Percentiles rank a stretch among this genome's conserved stretches.
These are phyloP conservation scores for Rhodotorula diobovata DNA, from an alignment of 768 basidiomycete species.

Conservation along the genomic window DNA sequence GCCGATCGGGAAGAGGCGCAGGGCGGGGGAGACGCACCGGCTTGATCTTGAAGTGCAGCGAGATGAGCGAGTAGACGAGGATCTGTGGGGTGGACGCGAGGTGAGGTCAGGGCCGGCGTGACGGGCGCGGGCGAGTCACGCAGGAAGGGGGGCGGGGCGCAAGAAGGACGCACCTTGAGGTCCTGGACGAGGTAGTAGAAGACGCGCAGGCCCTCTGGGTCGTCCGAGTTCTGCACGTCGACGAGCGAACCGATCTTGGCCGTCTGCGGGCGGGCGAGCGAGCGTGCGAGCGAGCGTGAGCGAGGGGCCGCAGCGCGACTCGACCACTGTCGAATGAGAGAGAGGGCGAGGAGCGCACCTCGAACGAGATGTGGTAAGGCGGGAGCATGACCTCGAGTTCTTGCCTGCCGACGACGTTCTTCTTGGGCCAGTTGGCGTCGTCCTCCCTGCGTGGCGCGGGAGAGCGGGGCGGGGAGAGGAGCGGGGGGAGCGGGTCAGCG, in stretches of 20 bases:
- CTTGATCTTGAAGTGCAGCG: slow-evolving; percentile 99
- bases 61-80: slow-evolving; percentile 95
- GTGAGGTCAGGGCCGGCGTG: not conserved
- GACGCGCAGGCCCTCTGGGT: slow-evolving; percentile 92
- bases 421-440: slow-evolving; percentile 97
- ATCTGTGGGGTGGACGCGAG: slow-evolving; percentile 57
- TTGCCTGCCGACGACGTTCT: slow-evolving; percentile 97
- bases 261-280: slow-evolving; percentile 57
- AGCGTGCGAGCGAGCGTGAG: not conserved
- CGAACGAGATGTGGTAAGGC: slow-evolving; percentile 93
- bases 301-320: too few relatives aligned
- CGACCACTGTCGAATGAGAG: too few relatives aligned
- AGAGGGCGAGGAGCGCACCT: slow-evolving; percentile 57
- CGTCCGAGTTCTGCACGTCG: slow-evolving; percentile 93
- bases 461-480: too few relatives aligned
- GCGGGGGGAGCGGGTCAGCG: not conserved
- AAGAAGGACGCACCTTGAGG: slow-evolving; percentile 65
- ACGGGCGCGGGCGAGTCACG: not conserved
- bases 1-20: too few relatives aligned
- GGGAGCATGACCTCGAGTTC: slow-evolving; percentile 92
- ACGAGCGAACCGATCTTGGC: slow-evolving; percentile 96
- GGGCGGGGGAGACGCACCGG: slow-evolving; percentile 57
- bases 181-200: slow-evolving; percentile 99
- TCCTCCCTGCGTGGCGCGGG: slow-evolving; percentile 82
- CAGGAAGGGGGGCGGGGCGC: not conserved